Base-by-base conservation (phyloP, 805 yeast species). In the Sungouiozyma ichnusensis region DNA sequence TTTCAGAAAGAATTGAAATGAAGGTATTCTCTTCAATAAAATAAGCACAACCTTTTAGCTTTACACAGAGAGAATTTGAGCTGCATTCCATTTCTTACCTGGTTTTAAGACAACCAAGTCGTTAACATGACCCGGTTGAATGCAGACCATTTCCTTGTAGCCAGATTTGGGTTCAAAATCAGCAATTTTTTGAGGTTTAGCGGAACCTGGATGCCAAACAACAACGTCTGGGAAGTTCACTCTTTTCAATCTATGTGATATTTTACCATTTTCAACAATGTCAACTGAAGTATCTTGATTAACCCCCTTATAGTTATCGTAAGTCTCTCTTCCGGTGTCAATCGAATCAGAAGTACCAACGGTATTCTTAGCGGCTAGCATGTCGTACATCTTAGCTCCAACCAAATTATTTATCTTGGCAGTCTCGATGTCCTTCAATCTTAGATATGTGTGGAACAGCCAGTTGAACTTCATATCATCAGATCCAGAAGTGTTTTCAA, bases 191-290 rank as follows among this genome's bases (percentile, higher is more conserved):
- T 65, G 68, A n/a, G 90, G 74, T 60, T 81, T 84, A 44, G 80
- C 73, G 48, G 74, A 69, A 97, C 97, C 90, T 20, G 97, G 97
- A 63, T 88, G 90, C 97, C 97, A 88, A 41, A 90, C 96, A 37
- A 88, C 97, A 19, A 72, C 66, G 48, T 76, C 81, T 32, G 67
- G 69, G 27, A 83, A 67, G 52, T 79, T 79, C 16, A 65, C 64
- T 54, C 92, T 71, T 39, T 73, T 67, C 35, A 87, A 61, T 36
- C 81, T 77, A 58, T 79, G 80, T 35, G 76, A 60, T 2, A 83
- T 85, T 49, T 75, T 71, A 35, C 86, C 88, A 40, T 71, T 70
- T 45, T 75, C 79, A 36, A 78, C 74, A 40, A 87, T 76, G 53
- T 79, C 84, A 33, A 83, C 65, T 3, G 70, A 44, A 52, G 76